phyloP scores from a whole-genome alignment of 768 basidiomycete genomes.

The Boletus sensibilis region DNA sequence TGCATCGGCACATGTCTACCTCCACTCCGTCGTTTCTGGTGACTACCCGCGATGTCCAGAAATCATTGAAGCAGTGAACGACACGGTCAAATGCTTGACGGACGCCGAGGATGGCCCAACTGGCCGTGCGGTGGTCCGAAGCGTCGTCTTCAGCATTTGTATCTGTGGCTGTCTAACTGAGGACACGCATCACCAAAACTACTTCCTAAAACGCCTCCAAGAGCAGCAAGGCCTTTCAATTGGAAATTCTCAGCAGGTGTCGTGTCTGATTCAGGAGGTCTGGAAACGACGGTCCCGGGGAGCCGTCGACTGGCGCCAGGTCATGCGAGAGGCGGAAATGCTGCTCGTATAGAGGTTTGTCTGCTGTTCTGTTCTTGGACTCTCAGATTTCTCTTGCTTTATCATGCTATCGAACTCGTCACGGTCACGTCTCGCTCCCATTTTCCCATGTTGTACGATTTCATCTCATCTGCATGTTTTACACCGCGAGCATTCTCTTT shows the following conservation, averaged over 20 bases:
- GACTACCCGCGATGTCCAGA: slow-evolving; percentile 66
- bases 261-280: slow-evolving; percentile 51
- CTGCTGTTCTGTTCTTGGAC: background rate
- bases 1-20: slow-evolving; percentile 68
- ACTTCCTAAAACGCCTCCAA: slow-evolving; percentile 46
- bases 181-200: slow-evolving; percentile 39
- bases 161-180: slow-evolving; percentile 71
- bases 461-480: slow-evolving; percentile 9
- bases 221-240: slow-evolving; percentile 52
- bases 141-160: slow-evolving; percentile 77
- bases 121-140: slow-evolving; percentile 61
- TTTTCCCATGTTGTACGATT: slow-evolving; percentile 12
- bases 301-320: slow-evolving; percentile 62
- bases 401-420: slow-evolving; percentile 3
- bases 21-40: slow-evolving; percentile 75
- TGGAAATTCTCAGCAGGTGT: slow-evolving; percentile 65
- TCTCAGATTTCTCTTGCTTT: background rate
- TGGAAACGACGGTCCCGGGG: slow-evolving; percentile 48
- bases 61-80: slow-evolving; percentile 52
- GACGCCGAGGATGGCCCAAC: slow-evolving; percentile 37
- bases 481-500: slow-evolving; percentile 6
- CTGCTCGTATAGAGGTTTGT: slow-evolving; percentile 52
- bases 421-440: background rate
- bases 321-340: slow-evolving; percentile 49
- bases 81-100: slow-evolving; percentile 50